phyloP scores from a whole-genome alignment of 2,329 filamentous ascomycete genomes.

The Penicillium nordicum region DNA sequence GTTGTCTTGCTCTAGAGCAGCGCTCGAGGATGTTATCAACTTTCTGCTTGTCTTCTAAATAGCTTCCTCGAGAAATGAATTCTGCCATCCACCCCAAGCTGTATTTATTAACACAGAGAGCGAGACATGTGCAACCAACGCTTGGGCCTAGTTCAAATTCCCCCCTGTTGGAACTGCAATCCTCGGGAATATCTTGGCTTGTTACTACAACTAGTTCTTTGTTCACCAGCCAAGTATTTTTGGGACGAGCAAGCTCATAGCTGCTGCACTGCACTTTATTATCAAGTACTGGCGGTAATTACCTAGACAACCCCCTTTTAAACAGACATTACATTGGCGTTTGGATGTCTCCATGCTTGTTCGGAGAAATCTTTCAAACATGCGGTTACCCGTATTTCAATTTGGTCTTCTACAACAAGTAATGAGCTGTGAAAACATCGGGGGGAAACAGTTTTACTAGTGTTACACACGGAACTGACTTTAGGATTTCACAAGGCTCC shows the following conservation, averaged over 20 bases:
- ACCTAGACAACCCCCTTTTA: background rate
- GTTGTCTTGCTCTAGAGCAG: background rate
- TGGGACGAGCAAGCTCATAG: background rate
- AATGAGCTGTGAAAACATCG: background rate
- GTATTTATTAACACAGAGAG: background rate
- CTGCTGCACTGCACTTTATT: background rate
- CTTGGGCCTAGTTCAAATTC: background rate
- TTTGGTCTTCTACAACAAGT: background rate
- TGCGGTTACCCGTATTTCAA: constrained; percentile 1
- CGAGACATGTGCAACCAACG: background rate
- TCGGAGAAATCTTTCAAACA: background rate
- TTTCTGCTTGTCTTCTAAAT: background rate
- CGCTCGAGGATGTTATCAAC: background rate
- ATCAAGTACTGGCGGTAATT: background rate
- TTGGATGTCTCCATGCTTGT: background rate
- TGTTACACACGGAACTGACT: background rate
- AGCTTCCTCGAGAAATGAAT: background rate
- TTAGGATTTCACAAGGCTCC: background rate
- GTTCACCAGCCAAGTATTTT: background rate
- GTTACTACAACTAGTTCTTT: background rate
- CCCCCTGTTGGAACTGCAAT: background rate
- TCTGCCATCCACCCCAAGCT: background rate
- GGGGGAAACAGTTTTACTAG: background rate
- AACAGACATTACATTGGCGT: background rate
- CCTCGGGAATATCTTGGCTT: background rate